Conservation (phyloP, 2,329 filamentous ascomycete species). For the Botrytis elliptica region DNA sequence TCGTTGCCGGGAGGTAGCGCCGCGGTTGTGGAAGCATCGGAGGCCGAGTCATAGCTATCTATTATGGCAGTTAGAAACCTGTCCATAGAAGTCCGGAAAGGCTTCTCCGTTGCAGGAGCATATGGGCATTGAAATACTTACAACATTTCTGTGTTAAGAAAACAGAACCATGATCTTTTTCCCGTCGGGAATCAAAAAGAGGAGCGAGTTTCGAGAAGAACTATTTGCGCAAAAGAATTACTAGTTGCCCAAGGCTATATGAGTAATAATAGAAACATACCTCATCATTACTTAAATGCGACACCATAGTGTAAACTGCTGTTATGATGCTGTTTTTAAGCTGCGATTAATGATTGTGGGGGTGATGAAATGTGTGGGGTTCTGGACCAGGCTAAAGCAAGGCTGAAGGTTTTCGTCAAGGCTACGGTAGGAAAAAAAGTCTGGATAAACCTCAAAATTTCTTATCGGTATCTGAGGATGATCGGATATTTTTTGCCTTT, state of each 20-base stretch:
- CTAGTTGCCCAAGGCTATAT: background rate
- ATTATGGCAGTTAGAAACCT: background rate
- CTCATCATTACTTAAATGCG: slow-evolving; percentile 61
- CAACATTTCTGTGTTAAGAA: slow-evolving; percentile 75
- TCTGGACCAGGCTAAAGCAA: slow-evolving; percentile 13
- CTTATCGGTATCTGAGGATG: slow-evolving; percentile 5
- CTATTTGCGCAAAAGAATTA: slow-evolving; percentile 44
- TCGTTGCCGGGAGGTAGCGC: background rate
- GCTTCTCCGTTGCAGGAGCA: background rate
- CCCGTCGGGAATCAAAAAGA: slow-evolving; percentile 31
- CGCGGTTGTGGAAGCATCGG: background rate
- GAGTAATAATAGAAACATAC: slow-evolving; percentile 40
- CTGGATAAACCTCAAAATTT: slow-evolving; percentile 18
- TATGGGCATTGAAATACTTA: slow-evolving; percentile 42
- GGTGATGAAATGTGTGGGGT: slow-evolving; percentile 24
- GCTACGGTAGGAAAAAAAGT: slow-evolving; percentile 9
- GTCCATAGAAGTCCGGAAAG: too few species aligned
- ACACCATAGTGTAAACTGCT: slow-evolving; percentile 36
- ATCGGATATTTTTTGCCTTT: background rate
- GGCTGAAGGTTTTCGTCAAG: slow-evolving; percentile 13
- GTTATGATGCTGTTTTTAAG: slow-evolving; percentile 20
- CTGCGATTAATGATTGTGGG: slow-evolving; percentile 23
- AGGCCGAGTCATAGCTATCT: slow-evolving; percentile 5
- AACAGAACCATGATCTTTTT: slow-evolving; percentile 70
- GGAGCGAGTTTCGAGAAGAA: slow-evolving; percentile 56